Conservation (phyloP, 805 yeast genomes). For the Nakazawaea wickerhamii region DNA sequence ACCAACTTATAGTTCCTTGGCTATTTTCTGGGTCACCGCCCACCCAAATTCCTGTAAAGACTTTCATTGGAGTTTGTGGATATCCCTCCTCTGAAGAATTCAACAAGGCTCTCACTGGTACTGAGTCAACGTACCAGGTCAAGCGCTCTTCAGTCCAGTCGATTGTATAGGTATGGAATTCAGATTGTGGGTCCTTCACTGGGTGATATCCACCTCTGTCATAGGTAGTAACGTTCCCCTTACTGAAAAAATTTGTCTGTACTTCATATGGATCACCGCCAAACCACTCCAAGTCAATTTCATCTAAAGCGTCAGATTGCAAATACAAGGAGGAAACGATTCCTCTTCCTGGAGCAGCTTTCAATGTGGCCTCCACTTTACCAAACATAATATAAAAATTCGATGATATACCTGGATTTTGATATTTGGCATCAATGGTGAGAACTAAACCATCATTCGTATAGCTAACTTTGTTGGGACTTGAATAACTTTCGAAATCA, state of each 20-base stretch:
- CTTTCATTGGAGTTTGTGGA: constrained; percentile 88
- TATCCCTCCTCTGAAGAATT: constrained; percentile 58
- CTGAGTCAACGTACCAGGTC: constrained; percentile 72
- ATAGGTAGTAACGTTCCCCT: constrained; percentile 72
- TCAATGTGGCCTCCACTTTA: constrained; percentile 61
- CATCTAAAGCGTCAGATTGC: constrained; percentile 83
- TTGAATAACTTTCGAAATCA: constrained; percentile 37
- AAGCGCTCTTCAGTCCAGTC: constrained; percentile 73
- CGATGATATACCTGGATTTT: constrained; percentile 75
- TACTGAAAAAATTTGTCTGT: constrained; percentile 76
- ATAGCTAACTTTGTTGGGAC: constrained; percentile 40
- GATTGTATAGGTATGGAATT: constrained; percentile 71
- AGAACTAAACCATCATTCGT: constrained; percentile 56
- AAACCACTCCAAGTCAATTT: constrained; percentile 82
- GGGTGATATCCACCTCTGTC: constrained; percentile 74
- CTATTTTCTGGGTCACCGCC: constrained; percentile 69
- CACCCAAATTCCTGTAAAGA: constrained; percentile 71
- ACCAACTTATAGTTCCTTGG: constrained; percentile 75
- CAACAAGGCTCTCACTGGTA: constrained; percentile 54
- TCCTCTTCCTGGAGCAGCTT: constrained; percentile 76
- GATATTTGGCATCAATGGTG: constrained; percentile 55
- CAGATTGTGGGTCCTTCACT: constrained; percentile 47
- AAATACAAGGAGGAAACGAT: constrained; percentile 76
- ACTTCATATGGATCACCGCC: constrained; percentile 74
- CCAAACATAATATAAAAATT: constrained; percentile 89